A percentile compares a stretch with the other conserved stretches of the same genome.
These are phyloP conservation scores for Talaromyces sp. DNA, from an alignment of 2,329 filamentous ascomycete species.

Conservation along the genomic window DNA sequence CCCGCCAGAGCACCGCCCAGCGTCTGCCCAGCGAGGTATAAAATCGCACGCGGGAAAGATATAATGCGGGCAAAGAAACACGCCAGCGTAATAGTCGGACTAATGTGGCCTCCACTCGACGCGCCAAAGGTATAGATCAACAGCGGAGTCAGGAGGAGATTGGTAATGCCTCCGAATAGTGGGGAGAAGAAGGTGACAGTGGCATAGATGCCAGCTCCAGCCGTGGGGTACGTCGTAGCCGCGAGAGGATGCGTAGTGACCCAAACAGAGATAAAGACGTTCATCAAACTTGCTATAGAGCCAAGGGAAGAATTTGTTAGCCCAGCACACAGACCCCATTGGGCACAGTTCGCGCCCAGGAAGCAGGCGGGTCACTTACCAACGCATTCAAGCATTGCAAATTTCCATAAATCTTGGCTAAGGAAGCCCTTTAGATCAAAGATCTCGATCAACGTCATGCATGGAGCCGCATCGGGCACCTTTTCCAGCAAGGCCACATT, in stretches of 20 bases:
- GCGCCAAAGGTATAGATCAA: slow-evolving; percentile 56
- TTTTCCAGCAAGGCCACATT: slow-evolving; percentile 33
- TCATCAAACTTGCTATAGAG: slow-evolving; percentile 29
- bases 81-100: slow-evolving; percentile 57
- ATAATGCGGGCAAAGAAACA: slow-evolving; percentile 56
- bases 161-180: slow-evolving; percentile 43
- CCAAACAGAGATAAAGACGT: slow-evolving; percentile 30
- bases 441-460: slow-evolving; percentile 40
- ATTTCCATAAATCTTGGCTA: slow-evolving; percentile 43
- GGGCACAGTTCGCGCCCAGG: neutral
- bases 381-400: slow-evolving; percentile 45
- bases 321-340: neutral
- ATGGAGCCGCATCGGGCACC: slow-evolving; percentile 47
- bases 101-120: slow-evolving; percentile 56
- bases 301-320: neutral
- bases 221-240: slow-evolving; percentile 9
- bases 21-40: slow-evolving; percentile 53
- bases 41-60: slow-evolving; percentile 51
- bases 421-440: slow-evolving; percentile 40
- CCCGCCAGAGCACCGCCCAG: slow-evolving; percentile 51
- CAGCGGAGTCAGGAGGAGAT: slow-evolving; percentile 46
- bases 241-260: slow-evolving; percentile 24
- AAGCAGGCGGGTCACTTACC: slow-evolving; percentile 21
- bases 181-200: slow-evolving; percentile 34
- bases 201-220: slow-evolving; percentile 31